These are phyloP conservation scores for Apiotrichum akiyoshidainum DNA, from an alignment of 1,284 basidiomycete genomes.

Conservation along the genomic window DNA sequence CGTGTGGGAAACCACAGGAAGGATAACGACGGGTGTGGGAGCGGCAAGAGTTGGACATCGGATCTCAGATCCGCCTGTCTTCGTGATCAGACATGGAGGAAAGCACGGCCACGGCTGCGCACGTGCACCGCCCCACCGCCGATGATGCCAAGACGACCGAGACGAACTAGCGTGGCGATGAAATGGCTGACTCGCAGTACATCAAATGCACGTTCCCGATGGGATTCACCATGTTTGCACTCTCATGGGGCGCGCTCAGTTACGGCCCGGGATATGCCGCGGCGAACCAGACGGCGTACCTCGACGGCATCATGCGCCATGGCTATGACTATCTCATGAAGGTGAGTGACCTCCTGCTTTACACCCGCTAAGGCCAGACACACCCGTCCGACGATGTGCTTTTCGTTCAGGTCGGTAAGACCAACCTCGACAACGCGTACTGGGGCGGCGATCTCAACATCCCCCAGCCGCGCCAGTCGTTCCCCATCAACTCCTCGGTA, in stretches of 20 bases:
- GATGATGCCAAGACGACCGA: too few species aligned
- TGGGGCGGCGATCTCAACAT: slow-evolving; percentile 75
- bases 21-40: neutral
- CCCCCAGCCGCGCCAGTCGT: slow-evolving; percentile 68
- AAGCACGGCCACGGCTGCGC: too few species aligned
- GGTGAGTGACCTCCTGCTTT: slow-evolving; percentile 52
- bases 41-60: neutral
- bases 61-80: too few species aligned
- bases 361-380: slow-evolving; percentile 56
- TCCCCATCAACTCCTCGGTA: slow-evolving; percentile 67
- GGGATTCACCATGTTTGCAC: slow-evolving; percentile 72
- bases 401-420: slow-evolving; percentile 71
- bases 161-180: too few species aligned
- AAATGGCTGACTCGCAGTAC: slow-evolving; percentile 51
- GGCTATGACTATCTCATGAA: slow-evolving; percentile 87
- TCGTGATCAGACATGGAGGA: too few species aligned
- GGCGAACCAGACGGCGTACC: slow-evolving; percentile 79
- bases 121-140: too few species aligned
- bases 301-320: slow-evolving; percentile 83
- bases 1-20: neutral
- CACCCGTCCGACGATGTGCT: slow-evolving; percentile 71
- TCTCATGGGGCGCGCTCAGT: slow-evolving; percentile 82
- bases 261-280: slow-evolving; percentile 77
- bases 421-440: slow-evolving; percentile 69
- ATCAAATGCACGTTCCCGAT: slow-evolving; percentile 81